Evolutionary conservation across 169 alveolate species (phyloP), one percentile per base, ranked within the genome.

Genomic region (Plasmodium coatneyi): DNA sequence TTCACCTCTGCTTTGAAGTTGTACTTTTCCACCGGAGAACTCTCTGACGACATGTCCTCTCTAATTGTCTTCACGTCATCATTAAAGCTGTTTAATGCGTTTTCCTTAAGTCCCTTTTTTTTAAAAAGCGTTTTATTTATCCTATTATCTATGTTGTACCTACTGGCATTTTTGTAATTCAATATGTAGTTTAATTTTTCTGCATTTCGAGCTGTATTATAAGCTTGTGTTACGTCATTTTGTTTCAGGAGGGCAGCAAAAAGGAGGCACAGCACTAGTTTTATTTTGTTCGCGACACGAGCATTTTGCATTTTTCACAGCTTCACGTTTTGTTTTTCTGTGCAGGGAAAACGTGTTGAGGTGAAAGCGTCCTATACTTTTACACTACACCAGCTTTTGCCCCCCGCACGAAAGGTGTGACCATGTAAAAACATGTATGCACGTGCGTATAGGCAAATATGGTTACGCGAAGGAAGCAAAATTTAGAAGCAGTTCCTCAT

Each of bases 1-100:
- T 99, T 98, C 52, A 99, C 99, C 93, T 99, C 99, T 5, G 99
- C 99, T 93, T 99, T 98, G 97, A 99, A 99, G 70, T 98, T 98
- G 92, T 95, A 97, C 41, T 96, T 96, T 92, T 96, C 97, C 82
- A 96, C 97, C 16, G 91, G 96, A 94, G 95, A 93, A 95, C 96
- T 93, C 30, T 79, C 94, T 56, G 94, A 54, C 34, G 87, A 43
- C 34, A 74, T 78, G 72, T 76, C 93, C 22, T 78, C 93, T 39
- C 84, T 78, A 52, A 52, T 54, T 54, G 46, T 76, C 70, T 86
- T 79, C 25, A 79, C 89, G 81, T 89, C 90, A 5, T 79, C 89
- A 60, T 32, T 78, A 66, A 79, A 79, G 82, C 71, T 66, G 41
- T 36, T 49, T 78, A 49, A 14, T 39, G 82, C 5, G 4, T 89